phyloP scores from a whole-genome alignment of 1,284 basidiomycete genomes.

The Puccinia triticina region DNA sequence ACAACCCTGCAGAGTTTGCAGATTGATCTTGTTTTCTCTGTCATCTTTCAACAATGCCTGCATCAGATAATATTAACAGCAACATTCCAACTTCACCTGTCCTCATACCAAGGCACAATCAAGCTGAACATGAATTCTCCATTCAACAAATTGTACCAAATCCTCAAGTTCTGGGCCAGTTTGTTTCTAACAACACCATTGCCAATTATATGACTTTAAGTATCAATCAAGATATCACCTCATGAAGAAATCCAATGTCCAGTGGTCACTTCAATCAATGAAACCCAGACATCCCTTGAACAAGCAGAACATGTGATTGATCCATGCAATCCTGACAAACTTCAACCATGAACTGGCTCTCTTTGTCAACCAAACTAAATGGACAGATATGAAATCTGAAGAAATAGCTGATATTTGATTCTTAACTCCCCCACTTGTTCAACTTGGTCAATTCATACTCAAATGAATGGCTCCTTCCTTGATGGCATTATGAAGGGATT shows the following conservation, averaged over 20 bases:
- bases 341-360: background rate
- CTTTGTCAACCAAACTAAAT: conserved; percentile 1
- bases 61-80: too few species aligned
- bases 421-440: background rate
- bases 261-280: background rate
- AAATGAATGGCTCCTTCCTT: background rate
- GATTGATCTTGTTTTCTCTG: too few species aligned
- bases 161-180: background rate
- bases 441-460: background rate
- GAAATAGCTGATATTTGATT: background rate
- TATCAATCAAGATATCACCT: too few species aligned
- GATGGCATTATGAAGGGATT: background rate
- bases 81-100: background rate
- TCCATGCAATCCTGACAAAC: conserved; percentile 8
- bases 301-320: background rate
- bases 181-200: background rate
- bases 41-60: too few species aligned
- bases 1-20: too few species aligned
- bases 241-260: conserved; percentile 4
- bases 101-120: background rate
- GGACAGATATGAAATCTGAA: background rate
- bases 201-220: too few species aligned
- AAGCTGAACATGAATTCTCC: background rate
- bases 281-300: background rate
- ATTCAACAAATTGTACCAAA: background rate